Conservation (phyloP, 257 asterid genomes). For the Petunia axillaris region DNA sequence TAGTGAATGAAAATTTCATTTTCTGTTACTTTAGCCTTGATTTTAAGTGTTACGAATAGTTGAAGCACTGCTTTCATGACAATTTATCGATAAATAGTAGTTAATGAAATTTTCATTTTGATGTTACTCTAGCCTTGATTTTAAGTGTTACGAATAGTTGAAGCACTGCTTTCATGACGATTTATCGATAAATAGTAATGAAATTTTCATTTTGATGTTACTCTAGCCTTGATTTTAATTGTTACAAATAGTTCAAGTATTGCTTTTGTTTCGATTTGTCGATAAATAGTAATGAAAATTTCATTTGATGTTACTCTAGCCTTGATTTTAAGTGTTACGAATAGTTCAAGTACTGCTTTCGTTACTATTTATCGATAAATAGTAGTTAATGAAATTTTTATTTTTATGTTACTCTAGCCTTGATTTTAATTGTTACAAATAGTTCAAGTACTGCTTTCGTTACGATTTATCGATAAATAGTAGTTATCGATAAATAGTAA, state of each 20-base stretch:
- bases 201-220: slow-evolving; percentile 2
- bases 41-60: neutral
- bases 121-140: slow-evolving; percentile 9
- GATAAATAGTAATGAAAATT: neutral
- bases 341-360: neutral
- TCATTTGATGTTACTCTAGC: neutral
- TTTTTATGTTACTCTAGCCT: neutral
- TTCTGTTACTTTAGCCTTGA: neutral
- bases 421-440: neutral
- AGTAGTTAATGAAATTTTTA: neutral
- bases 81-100: too few relatives aligned
- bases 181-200: neutral
- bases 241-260: neutral
- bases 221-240: neutral
- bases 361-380: too few relatives aligned
- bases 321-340: neutral
- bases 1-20: neutral
- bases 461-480: neutral
- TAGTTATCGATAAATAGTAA: neutral
- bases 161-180: too few relatives aligned
- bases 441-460: too few relatives aligned
- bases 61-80: too few relatives aligned
- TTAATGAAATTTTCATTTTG: neutral
- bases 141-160: neutral
- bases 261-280: too few relatives aligned